Conservation (phyloP, 2,329 filamentous ascomycete genomes). For the Penicillium paneum region DNA sequence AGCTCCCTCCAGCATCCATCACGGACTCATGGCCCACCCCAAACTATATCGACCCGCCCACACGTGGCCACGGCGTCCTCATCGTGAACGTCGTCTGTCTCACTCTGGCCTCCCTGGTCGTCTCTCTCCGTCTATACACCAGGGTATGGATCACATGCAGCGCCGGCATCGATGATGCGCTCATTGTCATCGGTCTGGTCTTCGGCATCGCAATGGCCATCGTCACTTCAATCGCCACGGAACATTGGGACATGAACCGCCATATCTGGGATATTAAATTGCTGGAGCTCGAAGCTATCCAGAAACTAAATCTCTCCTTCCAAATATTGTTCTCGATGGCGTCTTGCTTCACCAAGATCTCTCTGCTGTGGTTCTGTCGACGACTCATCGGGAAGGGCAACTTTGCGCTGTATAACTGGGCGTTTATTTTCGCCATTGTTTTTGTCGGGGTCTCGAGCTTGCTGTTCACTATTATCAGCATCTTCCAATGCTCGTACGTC, state of each 20-base stretch:
- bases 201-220: slow-evolving; percentile 38
- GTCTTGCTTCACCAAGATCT: slow-evolving; percentile 38
- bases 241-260: slow-evolving; percentile 37
- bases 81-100: slow-evolving; percentile 43
- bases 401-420: slow-evolving; percentile 26
- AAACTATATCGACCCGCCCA: slow-evolving; percentile 48
- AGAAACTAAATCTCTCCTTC: slow-evolving; percentile 38
- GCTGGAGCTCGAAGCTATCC: slow-evolving; percentile 22
- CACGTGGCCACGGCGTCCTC: slow-evolving; percentile 44
- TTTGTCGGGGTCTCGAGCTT: slow-evolving; percentile 31
- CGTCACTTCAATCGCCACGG: slow-evolving; percentile 33
- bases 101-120: slow-evolving; percentile 41
- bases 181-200: slow-evolving; percentile 46
- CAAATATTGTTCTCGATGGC: slow-evolving; percentile 39
- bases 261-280: slow-evolving; percentile 44
- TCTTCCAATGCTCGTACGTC: slow-evolving; percentile 43
- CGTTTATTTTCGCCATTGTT: slow-evolving; percentile 27
- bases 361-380: slow-evolving; percentile 38
- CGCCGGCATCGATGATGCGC: slow-evolving; percentile 47
- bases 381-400: slow-evolving; percentile 32
- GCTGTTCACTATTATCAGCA: slow-evolving; percentile 33
- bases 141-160: slow-evolving; percentile 46
- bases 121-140: slow-evolving; percentile 47
- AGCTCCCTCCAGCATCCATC: slow-evolving; percentile 43
- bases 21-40: slow-evolving; percentile 46